Percentiles rank a stretch among this genome's conserved stretches.
These are phyloP conservation scores for Xanthoconium stramineum DNA, from an alignment of 768 basidiomycete genomes.

Conservation along the genomic window DNA sequence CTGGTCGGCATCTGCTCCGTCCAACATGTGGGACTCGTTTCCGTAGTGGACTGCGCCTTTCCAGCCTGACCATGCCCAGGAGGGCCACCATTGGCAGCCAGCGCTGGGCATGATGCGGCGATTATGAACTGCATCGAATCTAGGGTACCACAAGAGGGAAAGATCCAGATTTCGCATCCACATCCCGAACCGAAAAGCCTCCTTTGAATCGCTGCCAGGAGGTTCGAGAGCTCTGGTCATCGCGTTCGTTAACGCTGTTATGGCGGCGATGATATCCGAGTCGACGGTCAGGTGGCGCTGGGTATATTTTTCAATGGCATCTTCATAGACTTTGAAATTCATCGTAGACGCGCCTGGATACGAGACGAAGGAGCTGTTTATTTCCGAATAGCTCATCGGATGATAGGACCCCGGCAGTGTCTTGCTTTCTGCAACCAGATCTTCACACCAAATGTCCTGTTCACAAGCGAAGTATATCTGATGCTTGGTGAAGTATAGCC, in stretches of 20 bases:
- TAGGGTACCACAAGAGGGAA: conserved; percentile 25
- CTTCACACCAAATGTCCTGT: conserved; percentile 23
- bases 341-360: neutral
- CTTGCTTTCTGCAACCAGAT: conserved; percentile 19
- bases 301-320: conserved; percentile 11
- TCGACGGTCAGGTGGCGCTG: conserved; percentile 10
- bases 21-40: neutral
- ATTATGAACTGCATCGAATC: neutral
- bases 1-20: neutral
- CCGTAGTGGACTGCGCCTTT: conserved; percentile 16
- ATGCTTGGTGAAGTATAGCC: conserved; percentile 19
- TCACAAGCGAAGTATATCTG: conserved; percentile 23
- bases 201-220: neutral
- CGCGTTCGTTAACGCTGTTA: conserved; percentile 4
- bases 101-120: conserved; percentile 4
- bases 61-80: conserved; percentile 29
- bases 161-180: conserved; percentile 9
- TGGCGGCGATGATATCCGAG: conserved; percentile 15
- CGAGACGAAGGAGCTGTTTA: neutral
- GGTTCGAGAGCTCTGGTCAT: conserved; percentile 1
- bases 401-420: neutral
- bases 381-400: conserved; percentile 3
- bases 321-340: conserved; percentile 3
- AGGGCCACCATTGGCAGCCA: conserved; percentile 11
- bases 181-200: conserved; percentile 1